These are phyloP conservation scores for Kandelia obovata DNA, from an alignment of 345 rosid species.

Conservation along the genomic window DNA sequence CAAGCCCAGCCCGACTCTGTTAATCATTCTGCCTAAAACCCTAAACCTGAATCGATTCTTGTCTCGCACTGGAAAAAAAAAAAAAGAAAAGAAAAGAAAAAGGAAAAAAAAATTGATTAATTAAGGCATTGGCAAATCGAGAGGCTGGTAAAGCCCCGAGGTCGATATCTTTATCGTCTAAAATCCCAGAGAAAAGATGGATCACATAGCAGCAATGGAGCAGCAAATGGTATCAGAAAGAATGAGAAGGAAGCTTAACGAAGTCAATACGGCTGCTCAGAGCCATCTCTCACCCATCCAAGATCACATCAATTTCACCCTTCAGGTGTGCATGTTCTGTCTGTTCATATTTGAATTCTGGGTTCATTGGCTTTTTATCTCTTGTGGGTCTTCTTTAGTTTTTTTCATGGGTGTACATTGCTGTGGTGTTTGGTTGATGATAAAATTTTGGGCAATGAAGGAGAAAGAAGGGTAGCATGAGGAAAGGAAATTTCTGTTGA, in stretches of 20 bases:
- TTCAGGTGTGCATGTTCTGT: conserved; percentile 47
- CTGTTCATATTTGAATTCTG: not conserved
- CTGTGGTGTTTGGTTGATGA: not conserved
- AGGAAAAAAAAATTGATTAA: too few relatives aligned
- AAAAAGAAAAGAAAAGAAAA: too few relatives aligned
- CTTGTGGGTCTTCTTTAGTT: not conserved
- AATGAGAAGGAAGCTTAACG: conserved; percentile 54
- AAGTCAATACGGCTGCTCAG: conserved; percentile 70
- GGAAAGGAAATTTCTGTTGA: not conserved
- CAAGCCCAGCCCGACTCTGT: too few relatives aligned
- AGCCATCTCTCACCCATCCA: conserved; percentile 67
- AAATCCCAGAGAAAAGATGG: conserved; percentile 32
- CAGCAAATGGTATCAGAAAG: conserved; percentile 64
- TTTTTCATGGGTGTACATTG: not conserved
- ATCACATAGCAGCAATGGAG: conserved; percentile 54
- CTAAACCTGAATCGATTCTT: too few relatives aligned
- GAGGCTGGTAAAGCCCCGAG: not conserved
- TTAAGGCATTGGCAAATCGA: too few relatives aligned
- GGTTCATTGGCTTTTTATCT: not conserved
- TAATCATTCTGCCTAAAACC: too few relatives aligned
- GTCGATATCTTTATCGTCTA: not conserved
- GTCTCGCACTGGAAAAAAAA: too few relatives aligned
- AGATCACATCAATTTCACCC: conserved; percentile 87
- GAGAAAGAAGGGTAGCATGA: not conserved
- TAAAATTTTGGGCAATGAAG: not conserved